phyloP scores from a whole-genome alignment of 2,329 filamentous ascomycete species.

The Calcarisporium arbuscula region DNA sequence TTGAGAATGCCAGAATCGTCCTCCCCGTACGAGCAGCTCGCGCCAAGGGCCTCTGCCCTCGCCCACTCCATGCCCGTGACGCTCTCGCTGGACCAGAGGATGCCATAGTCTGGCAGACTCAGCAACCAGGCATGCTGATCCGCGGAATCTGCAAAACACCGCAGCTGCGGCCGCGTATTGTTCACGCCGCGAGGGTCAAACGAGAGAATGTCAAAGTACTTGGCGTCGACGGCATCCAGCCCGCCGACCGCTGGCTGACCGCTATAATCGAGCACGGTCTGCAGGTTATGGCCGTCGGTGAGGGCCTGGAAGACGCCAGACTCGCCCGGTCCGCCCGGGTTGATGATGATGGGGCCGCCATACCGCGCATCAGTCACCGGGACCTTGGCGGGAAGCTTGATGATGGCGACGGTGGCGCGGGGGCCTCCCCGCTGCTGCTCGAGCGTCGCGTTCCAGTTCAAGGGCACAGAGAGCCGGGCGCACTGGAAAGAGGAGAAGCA shows the following conservation, averaged over 20 bases:
- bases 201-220: constrained; percentile 31
- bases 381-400: constrained; percentile 11
- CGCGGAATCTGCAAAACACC: constrained; percentile 5
- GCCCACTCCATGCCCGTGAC: constrained; percentile 17
- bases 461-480: constrained; percentile 10
- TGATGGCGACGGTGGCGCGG: constrained; percentile 8
- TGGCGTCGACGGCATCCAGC: neutral
- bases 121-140: constrained; percentile 10
- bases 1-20: constrained; percentile 14
- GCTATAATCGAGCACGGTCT: constrained; percentile 7
- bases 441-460: constrained; percentile 11
- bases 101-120: constrained; percentile 9
- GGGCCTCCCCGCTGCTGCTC: constrained; percentile 2
- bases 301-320: constrained; percentile 10
- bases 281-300: constrained; percentile 8
- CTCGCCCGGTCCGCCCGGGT: constrained; percentile 12
- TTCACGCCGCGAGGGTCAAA: constrained; percentile 36
- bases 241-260: no score
- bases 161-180: constrained; percentile 25
- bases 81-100: constrained; percentile 9
- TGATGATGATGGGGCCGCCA: constrained; percentile 10
- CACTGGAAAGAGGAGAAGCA: constrained; percentile 10
- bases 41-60: constrained; percentile 12
- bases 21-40: constrained; percentile 14
- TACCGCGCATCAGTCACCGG: constrained; percentile 11